Percentiles rank a stretch among this genome's conserved stretches.
Conservation (phyloP, 495 filamentous ascomycete genomes). For the Aspergillus sclerotiicarbonarius region DNA sequence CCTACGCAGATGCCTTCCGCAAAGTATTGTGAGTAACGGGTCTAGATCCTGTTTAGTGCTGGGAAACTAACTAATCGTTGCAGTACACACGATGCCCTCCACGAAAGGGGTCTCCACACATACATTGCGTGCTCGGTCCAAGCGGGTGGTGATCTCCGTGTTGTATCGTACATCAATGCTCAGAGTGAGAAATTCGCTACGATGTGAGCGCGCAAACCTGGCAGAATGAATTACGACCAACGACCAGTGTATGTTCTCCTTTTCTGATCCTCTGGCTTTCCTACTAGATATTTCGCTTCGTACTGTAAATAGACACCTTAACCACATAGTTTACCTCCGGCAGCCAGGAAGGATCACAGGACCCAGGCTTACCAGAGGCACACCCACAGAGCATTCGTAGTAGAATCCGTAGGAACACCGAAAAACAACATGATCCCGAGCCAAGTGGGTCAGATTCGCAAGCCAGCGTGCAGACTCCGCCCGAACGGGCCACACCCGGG, state of each 20-base stretch:
- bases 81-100: background rate
- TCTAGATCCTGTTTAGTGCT: background rate
- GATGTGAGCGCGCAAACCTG: background rate
- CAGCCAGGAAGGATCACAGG: too few relatives aligned
- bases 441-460: background rate
- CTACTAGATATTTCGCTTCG: background rate
- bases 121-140: constrained; percentile 5
- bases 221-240: background rate
- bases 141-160: background rate
- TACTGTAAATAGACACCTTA: background rate
- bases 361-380: background rate
- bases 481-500: background rate
- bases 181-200: background rate
- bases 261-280: background rate
- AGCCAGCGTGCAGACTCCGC: background rate
- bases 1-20: background rate
- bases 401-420: too few relatives aligned
- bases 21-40: background rate
- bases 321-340: background rate
- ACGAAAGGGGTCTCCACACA: background rate
- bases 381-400: too few relatives aligned
- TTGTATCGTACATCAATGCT: constrained; percentile 6
- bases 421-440: too few relatives aligned
- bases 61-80: background rate
- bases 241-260: background rate